Evolutionary conservation across 192 early-diverging fungal genomes (phyloP), one percentile per base, ranked within the genome.

Genomic region (Linnemannia elongata): DNA sequence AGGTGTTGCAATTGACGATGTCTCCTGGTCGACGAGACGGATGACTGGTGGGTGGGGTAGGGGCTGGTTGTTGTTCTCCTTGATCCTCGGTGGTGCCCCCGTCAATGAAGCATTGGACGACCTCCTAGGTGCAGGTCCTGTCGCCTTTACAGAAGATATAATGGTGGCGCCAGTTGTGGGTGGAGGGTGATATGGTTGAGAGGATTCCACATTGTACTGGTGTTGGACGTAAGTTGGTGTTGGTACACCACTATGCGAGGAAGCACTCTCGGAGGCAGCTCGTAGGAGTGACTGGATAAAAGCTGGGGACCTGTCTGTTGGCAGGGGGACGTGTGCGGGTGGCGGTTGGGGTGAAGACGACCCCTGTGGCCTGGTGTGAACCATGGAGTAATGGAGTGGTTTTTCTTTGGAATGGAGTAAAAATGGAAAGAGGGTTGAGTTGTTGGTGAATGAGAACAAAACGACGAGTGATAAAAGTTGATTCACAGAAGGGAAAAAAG

Each of bases 231-330:
- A 1, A 39, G 38, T 39, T 39, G 38, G 38, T 39, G 41, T 33
- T 20, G 36, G 6, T 13, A 13, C 47, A 18, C 60, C 42, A 27
- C 41, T 27, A 24, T 77, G 77, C 27, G 42, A 68, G 41, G 42
- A 68, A 30, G 57, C 60, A 47, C 70, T 72, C 17, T 41, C 72
- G 42, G 60, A 74, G 57, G 79, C 79, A 15, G 79, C 72, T 5
- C 72, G 39, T 27, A 80, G 36, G 9, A 80, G 57, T 27, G 73
- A 42, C 33, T 80, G 38, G 35, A 80, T 54, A 68, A 80, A 80
- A n/a, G 52, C 72, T 39, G 79, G 30, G 20, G 79, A 80, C 13
- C 79, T 72, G 79, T 80, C 72, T n/a, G 33, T 74, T 0, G 79
- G 79, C 22, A 80, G 41, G 17, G 72, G 79, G 49, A 63, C 68